Evolutionary conservation across 306 rosid genomes (phyloP), one percentile per base, ranked within the genome.

Genomic region (Pyrus communis): DNA sequence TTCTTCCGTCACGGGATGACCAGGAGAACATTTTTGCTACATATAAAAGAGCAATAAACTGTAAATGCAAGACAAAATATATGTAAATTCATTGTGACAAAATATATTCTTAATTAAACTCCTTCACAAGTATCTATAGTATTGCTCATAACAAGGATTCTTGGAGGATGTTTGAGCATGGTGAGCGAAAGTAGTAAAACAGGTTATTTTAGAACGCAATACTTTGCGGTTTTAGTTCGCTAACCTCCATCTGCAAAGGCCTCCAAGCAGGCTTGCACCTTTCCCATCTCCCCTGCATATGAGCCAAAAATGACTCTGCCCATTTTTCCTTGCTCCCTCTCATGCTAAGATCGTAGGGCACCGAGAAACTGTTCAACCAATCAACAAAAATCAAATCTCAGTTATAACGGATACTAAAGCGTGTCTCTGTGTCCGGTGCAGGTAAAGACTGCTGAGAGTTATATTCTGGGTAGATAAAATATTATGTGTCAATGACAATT

Each of bases 321-420:
- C 98, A 91, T 72, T 84, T 60, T 81, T 93, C 97, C 67, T 81
- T 88, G 71, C 85, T 79, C 85, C 89, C 98, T 79, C 89, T 76
- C 76, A 79, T 74, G 93, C 98, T 93, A 62, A 91, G 82, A 67
- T 85, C 91, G 43, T 83, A 93, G 35, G 98, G 98, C 85, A 89
- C 93, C 2, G 98, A 40, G 88, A 91, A 93, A 66, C 96, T 91
- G 81, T 76, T 82, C 45, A 75, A 51, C 67, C 84, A 86, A 58
- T 73, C 54, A 33, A 58, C 27, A n/a, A 35, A 65, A 71, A 17
- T 19, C 14, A 69, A 79, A 35, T 10, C 40, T 11, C 11, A 78
- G 71, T 78, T 14, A 57, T 38, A 7, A 38, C 42, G 1, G 42
- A 38, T 38, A 7, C 42, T 38, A 52, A 52, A 5, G 18, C 7